Evolutionary conservation across 1,284 basidiomycete genomes (phyloP), one percentile per base, ranked within the genome.

Genomic region (Moesziomyces sp.): DNA sequence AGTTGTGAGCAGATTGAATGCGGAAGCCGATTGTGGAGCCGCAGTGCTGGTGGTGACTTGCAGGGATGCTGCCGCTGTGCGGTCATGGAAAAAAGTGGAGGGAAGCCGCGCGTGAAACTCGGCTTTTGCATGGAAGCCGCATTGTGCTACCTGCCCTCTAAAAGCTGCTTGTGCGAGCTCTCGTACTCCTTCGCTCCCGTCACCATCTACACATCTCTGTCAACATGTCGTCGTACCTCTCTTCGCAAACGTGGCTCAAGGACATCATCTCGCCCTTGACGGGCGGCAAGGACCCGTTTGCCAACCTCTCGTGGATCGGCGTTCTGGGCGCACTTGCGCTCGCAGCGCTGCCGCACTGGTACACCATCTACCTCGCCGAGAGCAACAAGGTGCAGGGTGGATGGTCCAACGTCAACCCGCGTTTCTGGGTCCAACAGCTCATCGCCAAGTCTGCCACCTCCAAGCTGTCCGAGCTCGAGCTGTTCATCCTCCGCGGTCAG

Each of bases 331-430:
- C 53, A 1, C 66, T 75, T 40, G 42, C 62, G 14, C 30, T 78
- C 19, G 74, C 76, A 3, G 76, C 76, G 3, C 42, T 58, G 14
- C 70, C 77, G 3, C 77, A 79, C 58, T 79, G 79, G 79, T 79
- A 77, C 54, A 72, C 77, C 3, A 80, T 80, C 60, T 69, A 69
- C 48, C 62, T 76, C 19, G 66, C 71, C 49, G 52, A 78, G 38
- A 48, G 50, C 24, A 67, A 76, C 57, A 66, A 71, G 46, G 44
- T 80, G 28, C 69, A 79, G 40, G 77, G 77, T 13, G 79, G 79
- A 18, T 80, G 79, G 79, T 55, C 51, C 38, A 80, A 80, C 66
- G 58, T 74, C 34, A 80, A 79, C 60, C 79, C 79, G 1, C 68
- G 79, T 14, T 52, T 57, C 46, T 80, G 56, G 46, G 79, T 80